These are phyloP conservation scores for Lenzites betulinus DNA, from an alignment of 768 basidiomycete species.

Conservation along the genomic window DNA sequence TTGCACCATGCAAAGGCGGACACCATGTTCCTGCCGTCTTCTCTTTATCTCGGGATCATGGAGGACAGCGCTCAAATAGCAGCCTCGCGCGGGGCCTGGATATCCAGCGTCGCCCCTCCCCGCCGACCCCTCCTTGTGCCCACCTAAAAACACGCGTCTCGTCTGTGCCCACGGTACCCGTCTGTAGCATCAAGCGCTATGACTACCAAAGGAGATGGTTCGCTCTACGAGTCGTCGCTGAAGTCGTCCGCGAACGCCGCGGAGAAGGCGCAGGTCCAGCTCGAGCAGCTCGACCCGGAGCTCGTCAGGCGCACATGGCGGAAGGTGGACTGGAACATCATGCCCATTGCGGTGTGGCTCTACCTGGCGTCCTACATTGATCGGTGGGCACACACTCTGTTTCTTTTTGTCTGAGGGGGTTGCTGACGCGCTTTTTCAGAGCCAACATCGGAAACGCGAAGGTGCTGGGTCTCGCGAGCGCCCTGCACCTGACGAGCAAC, in stretches of 20 bases:
- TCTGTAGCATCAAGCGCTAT: constrained; percentile 2
- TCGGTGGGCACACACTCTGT: constrained; percentile 23
- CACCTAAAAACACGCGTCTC: background rate
- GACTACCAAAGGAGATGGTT: constrained; percentile 6
- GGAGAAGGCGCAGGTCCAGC: constrained; percentile 8
- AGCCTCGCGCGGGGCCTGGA: background rate
- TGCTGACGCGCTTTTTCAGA: constrained; percentile 8
- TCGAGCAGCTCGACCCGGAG: constrained; percentile 23
- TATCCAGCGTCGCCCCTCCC: background rate
- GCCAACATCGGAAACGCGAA: constrained; percentile 38
- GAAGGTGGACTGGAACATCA: constrained; percentile 37
- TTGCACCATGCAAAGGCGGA: constrained; percentile 14
- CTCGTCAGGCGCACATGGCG: constrained; percentile 28
- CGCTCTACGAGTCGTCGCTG: constrained; percentile 8
- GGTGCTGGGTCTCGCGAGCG: constrained; percentile 29
- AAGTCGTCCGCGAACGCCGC: constrained; percentile 12
- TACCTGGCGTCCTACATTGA: constrained; percentile 41
- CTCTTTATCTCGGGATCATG: background rate
- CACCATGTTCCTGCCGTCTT: background rate
- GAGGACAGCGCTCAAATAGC: constrained; percentile 4
- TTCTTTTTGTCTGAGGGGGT: background rate
- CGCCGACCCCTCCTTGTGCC: background rate
- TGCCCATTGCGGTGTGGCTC: constrained; percentile 39
- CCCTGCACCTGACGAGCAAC: constrained; percentile 29
- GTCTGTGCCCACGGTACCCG: background rate